Evolutionary conservation across 441 rosid genomes (phyloP), one percentile per base, ranked within the genome.

Genomic region (Gossypium gossypioides): DNA sequence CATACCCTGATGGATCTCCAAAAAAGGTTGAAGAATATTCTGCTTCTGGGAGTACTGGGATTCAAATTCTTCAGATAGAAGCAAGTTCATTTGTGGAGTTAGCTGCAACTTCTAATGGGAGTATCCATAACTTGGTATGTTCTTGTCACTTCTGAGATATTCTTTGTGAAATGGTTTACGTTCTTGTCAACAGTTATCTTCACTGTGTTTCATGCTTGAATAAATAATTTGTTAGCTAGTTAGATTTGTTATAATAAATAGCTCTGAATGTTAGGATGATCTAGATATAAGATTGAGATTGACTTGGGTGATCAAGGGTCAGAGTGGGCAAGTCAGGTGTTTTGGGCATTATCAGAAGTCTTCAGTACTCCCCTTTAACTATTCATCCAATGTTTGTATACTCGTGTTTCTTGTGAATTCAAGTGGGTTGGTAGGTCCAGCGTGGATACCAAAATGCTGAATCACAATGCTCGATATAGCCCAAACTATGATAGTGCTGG

Each of bases 21-120:
- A 75, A 62, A 75, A 81, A 72, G 75, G 76, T 73, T 74, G 84
- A 75, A 68, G 75, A 44, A 58, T 56, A 4, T 73, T 74, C 79
- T 74, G 18, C 74, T 58, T 58, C 81, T 51, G 57, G 34, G 72
- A 71, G 77, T 78, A 50, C 74, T 60, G 79, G 86, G 69, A 50
- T 80, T 69, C 84, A 83, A 78, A 79, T 80, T 64, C 83, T 90
- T 77, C 93, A 82, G 78, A 81, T 85, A 72, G 91, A 86, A 75
- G 73, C 83, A 57, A 80, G 88, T 64, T 86, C 96, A 32, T 84
- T 87, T 68, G 84, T 85, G 72, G 96, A 90, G 77, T 79, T 86
- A 65, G 88, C 87, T 12, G 96, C 96, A 80, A 88, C 90, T 75
- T 84, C 82, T 68, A 76, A 70, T 68, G 88, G 86, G 73, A 83